A percentile compares a stretch with the other conserved stretches of the same genome.
Conservation (phyloP, 192 early-diverging fungal genomes). For the Geranomyces michiganensis region DNA sequence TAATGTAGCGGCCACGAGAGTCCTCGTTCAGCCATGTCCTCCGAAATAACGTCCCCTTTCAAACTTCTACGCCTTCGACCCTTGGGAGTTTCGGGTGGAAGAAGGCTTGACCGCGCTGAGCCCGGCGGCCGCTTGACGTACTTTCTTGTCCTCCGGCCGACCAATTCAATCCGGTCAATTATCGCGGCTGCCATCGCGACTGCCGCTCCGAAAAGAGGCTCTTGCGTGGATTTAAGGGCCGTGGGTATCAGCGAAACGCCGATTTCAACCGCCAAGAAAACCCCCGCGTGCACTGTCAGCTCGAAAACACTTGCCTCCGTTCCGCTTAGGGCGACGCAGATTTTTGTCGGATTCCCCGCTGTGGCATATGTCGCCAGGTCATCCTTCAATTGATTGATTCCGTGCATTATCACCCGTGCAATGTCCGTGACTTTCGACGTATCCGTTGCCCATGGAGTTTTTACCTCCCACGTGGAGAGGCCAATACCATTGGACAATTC, state of each 20-base stretch:
- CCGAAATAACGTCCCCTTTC: no score
- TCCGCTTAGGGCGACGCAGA: neutral
- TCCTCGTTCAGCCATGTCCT: no score
- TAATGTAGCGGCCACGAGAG: no score
- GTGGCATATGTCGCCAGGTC: neutral
- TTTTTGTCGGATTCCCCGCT: neutral
- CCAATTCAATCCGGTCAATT: no score
- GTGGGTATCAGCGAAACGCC: neutral
- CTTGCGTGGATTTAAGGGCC: neutral
- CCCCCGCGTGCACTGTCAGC: neutral
- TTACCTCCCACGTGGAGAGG: neutral
- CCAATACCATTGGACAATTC: neutral
- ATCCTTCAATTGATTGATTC: neutral
- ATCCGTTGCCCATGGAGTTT: neutral
- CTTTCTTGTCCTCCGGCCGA: no score
- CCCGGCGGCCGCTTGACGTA: no score
- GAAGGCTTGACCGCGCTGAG: no score
- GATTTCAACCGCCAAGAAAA: conserved; percentile 6
- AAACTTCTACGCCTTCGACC: no score
- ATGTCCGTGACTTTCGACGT: neutral
- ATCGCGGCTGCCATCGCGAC: no score
- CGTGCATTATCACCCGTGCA: neutral
- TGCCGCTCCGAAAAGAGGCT: neutral
- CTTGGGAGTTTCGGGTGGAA: no score
- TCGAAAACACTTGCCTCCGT: neutral